Conservation (phyloP, 768 basidiomycete species). For the Lactifluus pinguis region DNA sequence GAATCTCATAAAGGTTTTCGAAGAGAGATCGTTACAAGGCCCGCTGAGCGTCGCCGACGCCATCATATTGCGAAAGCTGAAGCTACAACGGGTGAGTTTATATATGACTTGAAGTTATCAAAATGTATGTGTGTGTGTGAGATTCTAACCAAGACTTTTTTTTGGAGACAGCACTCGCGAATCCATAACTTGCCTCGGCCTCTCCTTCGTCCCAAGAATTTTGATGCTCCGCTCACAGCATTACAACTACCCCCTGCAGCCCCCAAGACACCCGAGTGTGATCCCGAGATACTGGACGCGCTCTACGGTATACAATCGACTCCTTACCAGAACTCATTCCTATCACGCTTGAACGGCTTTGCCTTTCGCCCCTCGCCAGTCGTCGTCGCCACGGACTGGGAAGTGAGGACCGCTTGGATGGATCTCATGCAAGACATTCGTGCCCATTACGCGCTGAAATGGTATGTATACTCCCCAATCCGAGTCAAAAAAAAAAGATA, state of each 20-base stretch:
- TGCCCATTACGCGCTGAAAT: conserved; percentile 50
- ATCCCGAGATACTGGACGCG: conserved; percentile 36
- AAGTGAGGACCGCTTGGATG: conserved; percentile 64
- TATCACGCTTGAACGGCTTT: conserved; percentile 50
- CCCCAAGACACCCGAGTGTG: conserved; percentile 20
- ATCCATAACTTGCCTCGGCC: conserved; percentile 13
- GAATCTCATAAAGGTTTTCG: conserved; percentile 4
- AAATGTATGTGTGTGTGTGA: neutral
- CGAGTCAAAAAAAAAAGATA: too few species aligned
- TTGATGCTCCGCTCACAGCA: conserved; percentile 27
- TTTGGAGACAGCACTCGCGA: conserved; percentile 17
- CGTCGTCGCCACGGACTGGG: conserved; percentile 63
- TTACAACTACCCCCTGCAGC: conserved; percentile 27
- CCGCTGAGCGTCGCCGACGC: conserved; percentile 8
- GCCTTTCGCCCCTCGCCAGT: conserved; percentile 26
- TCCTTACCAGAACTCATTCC: conserved; percentile 55
- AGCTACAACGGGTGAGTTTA: conserved; percentile 14
- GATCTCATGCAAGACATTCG: conserved; percentile 62
- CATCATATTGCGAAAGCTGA: conserved; percentile 19
- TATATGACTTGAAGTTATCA: neutral
- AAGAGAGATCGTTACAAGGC: neutral
- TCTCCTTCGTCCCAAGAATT: conserved; percentile 10
- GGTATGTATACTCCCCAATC: conserved; percentile 31
- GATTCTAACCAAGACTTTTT: neutral
- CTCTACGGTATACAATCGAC: conserved; percentile 52